These are phyloP conservation scores for Taxillus chinensis DNA, from an alignment of 164 flowering plant species.

Conservation along the genomic window DNA sequence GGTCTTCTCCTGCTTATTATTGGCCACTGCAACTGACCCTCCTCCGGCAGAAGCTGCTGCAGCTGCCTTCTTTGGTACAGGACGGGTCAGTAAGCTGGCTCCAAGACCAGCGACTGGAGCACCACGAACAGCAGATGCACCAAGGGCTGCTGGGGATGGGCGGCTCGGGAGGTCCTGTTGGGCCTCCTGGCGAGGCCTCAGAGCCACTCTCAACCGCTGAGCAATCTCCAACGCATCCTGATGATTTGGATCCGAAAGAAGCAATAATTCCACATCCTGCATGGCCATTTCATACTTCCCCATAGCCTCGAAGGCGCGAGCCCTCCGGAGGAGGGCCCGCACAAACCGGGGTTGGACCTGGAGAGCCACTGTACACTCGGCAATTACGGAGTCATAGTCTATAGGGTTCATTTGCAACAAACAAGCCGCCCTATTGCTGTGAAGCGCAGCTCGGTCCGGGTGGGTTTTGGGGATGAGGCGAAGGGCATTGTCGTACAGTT, in stretches of 20 bases:
- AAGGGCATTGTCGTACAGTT: slow-evolving; percentile 82
- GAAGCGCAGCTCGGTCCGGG: slow-evolving; percentile 88
- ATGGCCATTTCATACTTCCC: slow-evolving; percentile 84
- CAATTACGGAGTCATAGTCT: slow-evolving; percentile 65
- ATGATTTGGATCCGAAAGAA: slow-evolving; percentile 61
- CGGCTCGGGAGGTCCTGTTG: slow-evolving; percentile 88
- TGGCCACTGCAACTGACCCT: slow-evolving; percentile 20
- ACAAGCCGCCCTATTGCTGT: slow-evolving; percentile 95
- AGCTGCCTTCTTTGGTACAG: slow-evolving; percentile 50
- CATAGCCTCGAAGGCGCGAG: slow-evolving; percentile 78
- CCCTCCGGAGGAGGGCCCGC: slow-evolving; percentile 82
- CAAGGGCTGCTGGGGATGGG: slow-evolving; percentile 97
- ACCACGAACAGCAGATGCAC: slow-evolving; percentile 92
- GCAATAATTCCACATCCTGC: slow-evolving; percentile 65
- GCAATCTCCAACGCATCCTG: slow-evolving; percentile 76
- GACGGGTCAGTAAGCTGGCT: slow-evolving; percentile 83
- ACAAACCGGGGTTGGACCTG: slow-evolving; percentile 68
- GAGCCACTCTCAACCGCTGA: slow-evolving; percentile 46
- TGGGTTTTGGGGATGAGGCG: slow-evolving; percentile 74
- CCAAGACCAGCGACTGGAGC: slow-evolving; percentile 88
- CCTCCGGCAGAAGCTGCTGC: slow-evolving; percentile 21
- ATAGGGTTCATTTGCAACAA: slow-evolving; percentile 97
- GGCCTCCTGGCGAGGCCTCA: slow-evolving; percentile 66
- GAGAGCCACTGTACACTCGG: slow-evolving; percentile 83
- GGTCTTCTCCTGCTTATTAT: slow-evolving; percentile 42